phyloP scores from a whole-genome alignment of 2,329 filamentous ascomycete species.

The Arthrobotrys iridis region DNA sequence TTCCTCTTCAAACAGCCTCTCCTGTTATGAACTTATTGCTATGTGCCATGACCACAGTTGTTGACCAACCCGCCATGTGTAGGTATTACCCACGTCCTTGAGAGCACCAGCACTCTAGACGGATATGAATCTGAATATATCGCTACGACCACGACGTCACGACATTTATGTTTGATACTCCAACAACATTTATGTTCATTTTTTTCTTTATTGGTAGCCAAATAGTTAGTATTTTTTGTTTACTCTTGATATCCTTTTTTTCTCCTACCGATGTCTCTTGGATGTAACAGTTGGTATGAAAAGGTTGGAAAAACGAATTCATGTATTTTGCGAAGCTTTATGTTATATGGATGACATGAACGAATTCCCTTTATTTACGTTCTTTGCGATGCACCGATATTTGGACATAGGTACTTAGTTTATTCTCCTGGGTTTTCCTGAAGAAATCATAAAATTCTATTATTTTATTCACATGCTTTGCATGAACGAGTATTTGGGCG shows the following conservation, averaged over 20 bases:
- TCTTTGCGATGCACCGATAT: background rate
- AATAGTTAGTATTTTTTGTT: constrained; percentile 17
- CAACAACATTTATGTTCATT: constrained; percentile 4
- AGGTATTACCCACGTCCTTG: constrained; percentile 49
- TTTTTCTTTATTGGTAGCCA: background rate
- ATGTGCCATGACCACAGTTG: constrained; percentile 21
- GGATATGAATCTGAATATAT: constrained; percentile 20
- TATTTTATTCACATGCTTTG: too few relatives aligned
- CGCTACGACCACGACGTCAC: constrained; percentile 35
- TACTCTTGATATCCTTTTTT: background rate
- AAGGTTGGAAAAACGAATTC: constrained; percentile 3
- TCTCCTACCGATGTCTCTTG: background rate
- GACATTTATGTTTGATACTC: constrained; percentile 23
- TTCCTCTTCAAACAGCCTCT: background rate
- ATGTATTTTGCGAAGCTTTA: constrained; percentile 20
- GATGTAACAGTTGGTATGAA: background rate
- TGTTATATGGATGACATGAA: constrained; percentile 25
- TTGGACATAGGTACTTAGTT: background rate
- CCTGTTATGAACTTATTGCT: constrained; percentile 5
- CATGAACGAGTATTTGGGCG: too few relatives aligned
- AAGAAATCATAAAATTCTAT: too few relatives aligned
- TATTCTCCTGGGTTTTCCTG: background rate
- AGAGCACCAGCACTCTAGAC: constrained; percentile 32
- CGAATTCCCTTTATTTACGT: constrained; percentile 26
- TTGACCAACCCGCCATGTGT: constrained; percentile 49